phyloP scores from a whole-genome alignment of 2,329 filamentous ascomycete species.

The Aspergillus sp. region DNA sequence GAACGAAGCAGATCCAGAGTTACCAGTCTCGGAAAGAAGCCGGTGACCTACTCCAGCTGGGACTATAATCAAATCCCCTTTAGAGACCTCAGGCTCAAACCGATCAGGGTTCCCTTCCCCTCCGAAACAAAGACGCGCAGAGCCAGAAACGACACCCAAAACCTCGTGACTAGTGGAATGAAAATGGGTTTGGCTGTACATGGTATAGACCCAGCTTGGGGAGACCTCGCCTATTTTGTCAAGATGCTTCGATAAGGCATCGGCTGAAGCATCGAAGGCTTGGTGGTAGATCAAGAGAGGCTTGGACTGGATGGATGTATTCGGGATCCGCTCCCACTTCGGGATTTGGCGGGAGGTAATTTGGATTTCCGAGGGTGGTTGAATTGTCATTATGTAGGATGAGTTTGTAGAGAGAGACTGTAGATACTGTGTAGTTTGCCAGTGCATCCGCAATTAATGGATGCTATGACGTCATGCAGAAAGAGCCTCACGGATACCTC shows the following conservation, averaged over 20 bases:
- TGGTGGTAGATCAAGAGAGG: constrained; percentile 67
- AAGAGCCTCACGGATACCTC: neutral
- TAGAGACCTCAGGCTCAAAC: constrained; percentile 56
- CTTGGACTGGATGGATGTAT: constrained; percentile 63
- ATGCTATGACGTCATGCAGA: neutral
- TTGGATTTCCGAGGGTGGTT: constrained; percentile 50
- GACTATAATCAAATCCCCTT: constrained; percentile 64
- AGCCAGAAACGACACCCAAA: constrained; percentile 59
- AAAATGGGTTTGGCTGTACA: constrained; percentile 67
- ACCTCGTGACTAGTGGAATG: constrained; percentile 69
- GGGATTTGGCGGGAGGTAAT: constrained; percentile 63
- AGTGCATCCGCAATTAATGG: neutral
- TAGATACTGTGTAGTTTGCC: neutral
- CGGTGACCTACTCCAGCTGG: constrained; percentile 67
- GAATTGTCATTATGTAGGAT: constrained; percentile 34
- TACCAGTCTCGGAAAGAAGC: constrained; percentile 56
- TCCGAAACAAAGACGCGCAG: constrained; percentile 64
- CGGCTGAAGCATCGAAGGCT: constrained; percentile 53
- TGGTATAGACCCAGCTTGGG: constrained; percentile 68
- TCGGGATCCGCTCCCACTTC: constrained; percentile 57
- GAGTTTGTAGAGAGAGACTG: neutral
- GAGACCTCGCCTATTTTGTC: constrained; percentile 52
- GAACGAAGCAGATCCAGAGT: constrained; percentile 47
- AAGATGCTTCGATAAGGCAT: constrained; percentile 59
- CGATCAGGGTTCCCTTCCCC: constrained; percentile 60